phyloP scores from a whole-genome alignment of 192 early-diverging fungal species.

The Podila verticillata region DNA sequence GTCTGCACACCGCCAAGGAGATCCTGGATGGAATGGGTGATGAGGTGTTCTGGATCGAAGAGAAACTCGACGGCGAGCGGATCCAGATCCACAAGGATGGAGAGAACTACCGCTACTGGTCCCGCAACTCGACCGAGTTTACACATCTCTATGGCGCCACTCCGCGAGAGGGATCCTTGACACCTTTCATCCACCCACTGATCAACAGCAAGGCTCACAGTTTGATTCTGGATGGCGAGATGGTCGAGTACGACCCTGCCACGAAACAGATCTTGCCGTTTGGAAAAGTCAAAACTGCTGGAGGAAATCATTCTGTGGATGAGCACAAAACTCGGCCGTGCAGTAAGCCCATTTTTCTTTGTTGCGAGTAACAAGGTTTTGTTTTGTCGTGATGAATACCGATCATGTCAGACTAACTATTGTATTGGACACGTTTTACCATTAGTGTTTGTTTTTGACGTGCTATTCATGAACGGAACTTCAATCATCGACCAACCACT shows the following conservation, averaged over 20 bases:
- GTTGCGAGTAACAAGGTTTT: not conserved
- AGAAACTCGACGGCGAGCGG: constrained; percentile 87
- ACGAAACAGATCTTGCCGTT: constrained; percentile 70
- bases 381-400: not conserved
- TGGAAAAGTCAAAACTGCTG: constrained; percentile 79
- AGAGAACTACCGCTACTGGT: constrained; percentile 61
- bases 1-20: constrained; percentile 55
- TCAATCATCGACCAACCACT: constrained; percentile 68
- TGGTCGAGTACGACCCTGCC: constrained; percentile 78
- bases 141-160: constrained; percentile 73
- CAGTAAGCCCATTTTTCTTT: constrained; percentile 50
- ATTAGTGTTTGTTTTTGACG: constrained; percentile 78
- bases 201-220: constrained; percentile 64
- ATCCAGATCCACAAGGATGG: constrained; percentile 73
- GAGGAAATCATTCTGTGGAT: constrained; percentile 54
- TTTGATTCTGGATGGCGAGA: constrained; percentile 84
- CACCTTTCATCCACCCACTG: constrained; percentile 60
- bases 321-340: constrained; percentile 53
- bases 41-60: constrained; percentile 76
- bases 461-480: constrained; percentile 75
- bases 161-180: constrained; percentile 64
- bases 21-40: constrained; percentile 58
- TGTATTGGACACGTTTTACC: constrained; percentile 8
- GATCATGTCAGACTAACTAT: not conserved
- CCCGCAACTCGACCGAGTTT: constrained; percentile 75